phyloP scores from a whole-genome alignment of 768 basidiomycete species.

The Hygrophoropsis aurantiaca region DNA sequence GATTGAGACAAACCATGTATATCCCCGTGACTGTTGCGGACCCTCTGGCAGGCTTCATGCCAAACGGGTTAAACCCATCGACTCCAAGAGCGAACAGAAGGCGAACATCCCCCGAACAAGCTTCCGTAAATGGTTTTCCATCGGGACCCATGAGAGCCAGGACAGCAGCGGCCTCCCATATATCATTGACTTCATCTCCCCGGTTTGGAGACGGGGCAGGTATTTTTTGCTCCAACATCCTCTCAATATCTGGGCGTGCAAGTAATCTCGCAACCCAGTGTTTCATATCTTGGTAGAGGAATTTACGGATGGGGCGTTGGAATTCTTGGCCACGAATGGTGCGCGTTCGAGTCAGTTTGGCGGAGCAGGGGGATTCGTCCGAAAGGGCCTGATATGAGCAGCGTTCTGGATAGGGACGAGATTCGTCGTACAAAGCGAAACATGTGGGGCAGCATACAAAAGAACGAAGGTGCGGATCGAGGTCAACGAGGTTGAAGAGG shows the following conservation, averaged over 20 bases:
- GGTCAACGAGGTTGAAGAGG: too few relatives aligned
- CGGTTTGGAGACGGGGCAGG: background rate
- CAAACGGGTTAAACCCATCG: constrained; percentile 24
- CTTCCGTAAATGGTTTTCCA: constrained; percentile 20
- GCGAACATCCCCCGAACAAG: too few relatives aligned
- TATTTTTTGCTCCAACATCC: constrained; percentile 18
- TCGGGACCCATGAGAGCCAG: constrained; percentile 22
- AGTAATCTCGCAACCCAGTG: constrained; percentile 26
- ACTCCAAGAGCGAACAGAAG: constrained; percentile 27
- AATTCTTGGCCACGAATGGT: too few relatives aligned
- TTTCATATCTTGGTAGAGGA: constrained; percentile 25
- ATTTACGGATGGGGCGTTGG: constrained; percentile 10
- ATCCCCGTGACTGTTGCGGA: constrained; percentile 21
- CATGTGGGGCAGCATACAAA: constrained; percentile 28
- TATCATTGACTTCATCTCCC: too few relatives aligned
- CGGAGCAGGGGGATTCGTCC: constrained; percentile 12
- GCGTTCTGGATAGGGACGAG: constrained; percentile 16
- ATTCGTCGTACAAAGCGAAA: constrained; percentile 18
- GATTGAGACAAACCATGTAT: constrained; percentile 33
- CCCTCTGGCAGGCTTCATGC: constrained; percentile 29
- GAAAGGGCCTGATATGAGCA: constrained; percentile 16
- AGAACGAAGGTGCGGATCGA: constrained; percentile 13
- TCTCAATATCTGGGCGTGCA: constrained; percentile 23
- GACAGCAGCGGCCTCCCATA: constrained; percentile 26
- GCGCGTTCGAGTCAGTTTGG: too few relatives aligned